Conservation (phyloP, 176 grass and related monocot species). For the Raddia guianensis region DNA sequence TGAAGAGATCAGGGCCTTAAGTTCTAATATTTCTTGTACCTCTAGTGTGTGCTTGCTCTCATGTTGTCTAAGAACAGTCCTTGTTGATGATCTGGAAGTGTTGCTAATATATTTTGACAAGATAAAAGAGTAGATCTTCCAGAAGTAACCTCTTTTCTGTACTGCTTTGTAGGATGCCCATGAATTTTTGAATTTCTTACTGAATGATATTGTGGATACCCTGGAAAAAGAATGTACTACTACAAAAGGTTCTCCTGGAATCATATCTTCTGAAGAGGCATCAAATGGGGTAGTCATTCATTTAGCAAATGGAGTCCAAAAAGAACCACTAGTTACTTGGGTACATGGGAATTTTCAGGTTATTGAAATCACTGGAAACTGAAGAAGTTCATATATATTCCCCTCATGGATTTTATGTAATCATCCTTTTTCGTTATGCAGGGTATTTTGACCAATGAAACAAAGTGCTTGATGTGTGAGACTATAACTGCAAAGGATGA, state of each 20-base stretch:
- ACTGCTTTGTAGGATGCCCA: slow-evolving; percentile 82
- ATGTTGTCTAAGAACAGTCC: slow-evolving; percentile 2
- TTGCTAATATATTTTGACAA: slow-evolving; percentile 11
- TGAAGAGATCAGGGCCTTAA: too few species aligned
- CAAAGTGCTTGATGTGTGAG: slow-evolving; percentile 85
- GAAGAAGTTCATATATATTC: not conserved
- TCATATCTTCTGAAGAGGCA: slow-evolving; percentile 45
- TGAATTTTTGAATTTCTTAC: slow-evolving; percentile 91
- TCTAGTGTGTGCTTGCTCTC: not conserved
- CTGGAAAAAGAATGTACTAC: slow-evolving; percentile 71
- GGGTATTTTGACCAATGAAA: slow-evolving; percentile 95
- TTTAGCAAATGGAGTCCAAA: slow-evolving; percentile 49
- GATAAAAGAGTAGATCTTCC: slow-evolving; percentile 24
- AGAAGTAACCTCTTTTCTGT: slow-evolving; percentile 32
- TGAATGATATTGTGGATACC: slow-evolving; percentile 95
- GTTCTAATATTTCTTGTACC: not conserved
- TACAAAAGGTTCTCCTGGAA: slow-evolving; percentile 54
- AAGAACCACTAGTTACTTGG: slow-evolving; percentile 73
- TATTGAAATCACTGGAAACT: slow-evolving; percentile 17
- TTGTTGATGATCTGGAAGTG: slow-evolving; percentile 1
- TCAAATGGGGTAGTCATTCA: slow-evolving; percentile 51
- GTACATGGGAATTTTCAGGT: slow-evolving; percentile 94
- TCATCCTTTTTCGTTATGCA: slow-evolving; percentile 39
- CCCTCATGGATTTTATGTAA: slow-evolving; percentile 1
- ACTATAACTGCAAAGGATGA: slow-evolving; percentile 87